phyloP scores from a whole-genome alignment of 2,329 filamentous ascomycete genomes.

The Paracamarosporium sp. region DNA sequence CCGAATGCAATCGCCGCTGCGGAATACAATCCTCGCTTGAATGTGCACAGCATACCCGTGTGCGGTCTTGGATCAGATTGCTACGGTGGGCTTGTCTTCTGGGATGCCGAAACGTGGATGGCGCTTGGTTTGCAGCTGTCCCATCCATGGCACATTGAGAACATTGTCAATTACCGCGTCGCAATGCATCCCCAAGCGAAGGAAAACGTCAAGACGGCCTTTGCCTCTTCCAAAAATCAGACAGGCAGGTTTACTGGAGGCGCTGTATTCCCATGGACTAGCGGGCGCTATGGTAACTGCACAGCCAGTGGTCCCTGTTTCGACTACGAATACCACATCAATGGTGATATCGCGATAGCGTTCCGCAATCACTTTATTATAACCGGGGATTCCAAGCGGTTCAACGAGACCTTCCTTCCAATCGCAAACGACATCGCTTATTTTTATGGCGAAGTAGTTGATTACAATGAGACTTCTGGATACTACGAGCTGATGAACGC shows the following conservation, averaged over 20 bases:
- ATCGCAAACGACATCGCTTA: conserved; percentile 70
- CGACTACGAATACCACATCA: conserved; percentile 76
- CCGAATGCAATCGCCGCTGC: conserved; percentile 60
- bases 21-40: conserved; percentile 58
- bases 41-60: conserved; percentile 71
- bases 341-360: conserved; percentile 71
- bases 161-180: conserved; percentile 70
- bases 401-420: conserved; percentile 64
- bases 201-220: conserved; percentile 64
- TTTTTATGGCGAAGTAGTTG: conserved; percentile 66
- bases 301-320: conserved; percentile 68
- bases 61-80: conserved; percentile 71
- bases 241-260: conserved; percentile 65
- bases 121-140: conserved; percentile 69
- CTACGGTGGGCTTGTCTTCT: conserved; percentile 71
- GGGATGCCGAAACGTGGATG: conserved; percentile 74
- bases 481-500: conserved; percentile 56
- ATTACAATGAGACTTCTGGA: conserved; percentile 59
- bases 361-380: conserved; percentile 67
- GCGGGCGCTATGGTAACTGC: conserved; percentile 71
- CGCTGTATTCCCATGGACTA: conserved; percentile 73
- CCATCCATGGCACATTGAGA: conserved; percentile 66
- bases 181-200: conserved; percentile 66
- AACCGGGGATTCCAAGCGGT: conserved; percentile 64
- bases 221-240: conserved; percentile 64